Evolutionary conservation across 352 stramenopile species (phyloP), one percentile per base, ranked within the genome.

Genomic region (Globisporangium parvum): DNA sequence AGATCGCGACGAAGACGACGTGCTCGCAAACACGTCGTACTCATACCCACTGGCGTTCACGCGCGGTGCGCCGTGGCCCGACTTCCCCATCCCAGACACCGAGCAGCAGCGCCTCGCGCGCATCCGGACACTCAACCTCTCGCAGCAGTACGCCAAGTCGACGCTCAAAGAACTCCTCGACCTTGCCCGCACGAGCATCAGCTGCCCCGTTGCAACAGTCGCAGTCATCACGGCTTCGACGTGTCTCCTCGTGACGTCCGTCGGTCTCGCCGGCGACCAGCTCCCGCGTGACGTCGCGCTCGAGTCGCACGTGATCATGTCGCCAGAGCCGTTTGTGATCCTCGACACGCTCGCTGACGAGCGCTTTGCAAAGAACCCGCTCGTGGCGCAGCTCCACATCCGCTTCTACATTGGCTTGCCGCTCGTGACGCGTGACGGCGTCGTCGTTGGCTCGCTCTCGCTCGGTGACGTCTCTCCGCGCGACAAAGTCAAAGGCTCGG

Each of bases 371-470:
- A 83, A 79, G 59, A 94, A 92, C 63, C 84, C 82, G 45, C 56
- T 94, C 23, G 81, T 87, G 24, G 68, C 75, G 20, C 73, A 77
- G 15, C 70, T 89, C 53, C 69, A 85, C 31, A 82, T 94, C 50
- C 80, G 83, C 35, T 89, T 92, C 60, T 91, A 91, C 67, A 70
- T 92, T 40, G 78, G 73, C 14, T 51, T 94, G 10, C 84, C 84
- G 18, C 68, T 94, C 47, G 64, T 85, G 52, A 73, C 77, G 17
- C 85, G 81, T 44, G 81, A 92, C 18, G 82, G 80, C 15, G 59
- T 91, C 40, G 66, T 91, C 44, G 68, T 94, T 10, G 84, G 84
- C 23, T 72, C 77, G 21, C 70, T 94, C 21, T 88, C 73, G 53
- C 70, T 94, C 18, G 78, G 75, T 10, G 84, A 91, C 60, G 87